Evolutionary conservation across 257 asterid species (phyloP), one percentile per base, ranked within the genome.

Genomic region (Anisodus acutangulus): DNA sequence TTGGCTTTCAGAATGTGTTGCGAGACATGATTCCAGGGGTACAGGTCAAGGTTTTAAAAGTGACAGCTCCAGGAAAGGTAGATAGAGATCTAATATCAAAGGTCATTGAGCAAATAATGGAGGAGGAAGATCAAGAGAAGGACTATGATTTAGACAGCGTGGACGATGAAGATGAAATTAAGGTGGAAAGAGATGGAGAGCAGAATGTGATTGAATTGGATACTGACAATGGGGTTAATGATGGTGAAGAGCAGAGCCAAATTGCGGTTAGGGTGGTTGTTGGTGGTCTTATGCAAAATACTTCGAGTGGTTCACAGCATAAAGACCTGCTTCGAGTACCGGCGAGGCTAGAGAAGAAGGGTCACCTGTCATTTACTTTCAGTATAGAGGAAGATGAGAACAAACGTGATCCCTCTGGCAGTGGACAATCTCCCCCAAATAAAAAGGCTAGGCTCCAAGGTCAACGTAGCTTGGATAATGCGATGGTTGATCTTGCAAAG

Each of bases 1-100:
- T 90, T 81, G 90, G 92, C 88, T 89, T 92, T 69, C 95, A 93
- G 85, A 92, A 88, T 87, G 91, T 90, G 83, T 86, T 96, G 90
- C 89, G 87, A 51, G 97, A 96, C 92, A 90, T 96, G 94, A 94
- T 94, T 87, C 98, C 98, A 87, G 98, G 98, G 78, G 93, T 92
- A 90, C 91, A 92, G 91, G 97, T 96, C 85, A 94, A 93, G 92
- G 97, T 96, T 84, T 89, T 94, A 89, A 92, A 93, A 86, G 97
- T 93, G 84, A 92, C 95, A 81, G 79, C 93, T 55, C 98, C 98
- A 4, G 92, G 88, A 85, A 93, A 93, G 89, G 90, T 88, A 78
- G 97, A 94, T 86, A 88, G 88, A 86, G 99, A 93, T 89, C 66
- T 92, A 47, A 92, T 96, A 88, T 92, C 98, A 53, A 93, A 92